A percentile compares a stretch with the other conserved stretches of the same genome.
phyloP scores from a whole-genome alignment of 306 rosid genomes.

The Myrica gale region DNA sequence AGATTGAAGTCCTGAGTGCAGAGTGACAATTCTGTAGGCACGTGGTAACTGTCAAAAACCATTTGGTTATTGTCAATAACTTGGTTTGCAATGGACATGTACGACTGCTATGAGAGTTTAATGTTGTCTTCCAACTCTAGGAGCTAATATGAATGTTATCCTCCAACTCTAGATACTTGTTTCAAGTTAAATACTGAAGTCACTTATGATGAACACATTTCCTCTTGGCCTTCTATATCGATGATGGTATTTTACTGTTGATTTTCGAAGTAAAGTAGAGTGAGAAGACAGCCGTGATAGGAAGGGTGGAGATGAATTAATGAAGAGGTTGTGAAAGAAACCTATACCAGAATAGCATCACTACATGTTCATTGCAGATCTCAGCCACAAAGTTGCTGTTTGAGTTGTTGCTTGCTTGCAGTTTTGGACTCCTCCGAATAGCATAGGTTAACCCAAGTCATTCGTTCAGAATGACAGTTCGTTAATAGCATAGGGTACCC shows the following conservation, averaged over 20 bases:
- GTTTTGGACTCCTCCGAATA: too few species aligned
- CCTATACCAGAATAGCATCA: neutral
- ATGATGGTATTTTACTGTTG: neutral
- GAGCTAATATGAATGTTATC: neutral
- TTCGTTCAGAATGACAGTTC: too few species aligned
- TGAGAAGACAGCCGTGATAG: neutral
- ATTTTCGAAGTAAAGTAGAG: neutral
- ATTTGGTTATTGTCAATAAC: slow-evolving; percentile 10
- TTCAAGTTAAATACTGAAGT: neutral
- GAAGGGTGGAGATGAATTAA: neutral
- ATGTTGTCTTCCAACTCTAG: slow-evolving; percentile 14
- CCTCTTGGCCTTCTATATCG: neutral
- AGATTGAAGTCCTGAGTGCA: slow-evolving; percentile 69
- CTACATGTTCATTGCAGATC: neutral
- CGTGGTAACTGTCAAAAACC: slow-evolving; percentile 2
- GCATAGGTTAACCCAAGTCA: too few species aligned
- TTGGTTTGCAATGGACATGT: slow-evolving; percentile 25
- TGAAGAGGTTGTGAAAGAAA: neutral
- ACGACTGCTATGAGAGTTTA: neutral
- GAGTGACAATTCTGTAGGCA: slow-evolving; percentile 35
- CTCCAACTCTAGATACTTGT: neutral
- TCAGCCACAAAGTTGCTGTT: too few species aligned
- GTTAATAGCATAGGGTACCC: too few species aligned
- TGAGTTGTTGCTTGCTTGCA: too few species aligned
- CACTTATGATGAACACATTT: neutral